Conservation (phyloP, 352 stramenopile species). For the Globisporangium acanthophoron region DNA sequence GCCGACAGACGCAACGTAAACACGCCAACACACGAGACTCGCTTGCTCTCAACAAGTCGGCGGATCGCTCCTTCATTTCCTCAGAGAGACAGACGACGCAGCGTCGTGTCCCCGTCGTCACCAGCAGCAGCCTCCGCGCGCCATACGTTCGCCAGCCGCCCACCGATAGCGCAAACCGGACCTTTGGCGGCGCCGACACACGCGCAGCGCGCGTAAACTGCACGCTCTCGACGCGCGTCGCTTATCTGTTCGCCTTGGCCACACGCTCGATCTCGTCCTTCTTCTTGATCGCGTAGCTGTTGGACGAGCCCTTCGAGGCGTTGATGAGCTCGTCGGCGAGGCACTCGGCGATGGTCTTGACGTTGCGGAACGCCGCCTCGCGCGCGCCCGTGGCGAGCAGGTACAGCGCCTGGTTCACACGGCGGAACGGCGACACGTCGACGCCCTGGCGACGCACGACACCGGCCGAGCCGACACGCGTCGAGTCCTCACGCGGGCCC, state of each 20-base stretch:
- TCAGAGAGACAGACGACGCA: constrained; percentile 15
- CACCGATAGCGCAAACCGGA: too few species aligned
- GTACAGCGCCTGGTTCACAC: constrained; percentile 99
- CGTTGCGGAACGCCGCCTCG: constrained; percentile 98
- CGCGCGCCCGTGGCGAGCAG: constrained; percentile 96
- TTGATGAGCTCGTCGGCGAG: constrained; percentile 99
- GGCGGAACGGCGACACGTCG: constrained; percentile 99
- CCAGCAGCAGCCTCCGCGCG: background rate
- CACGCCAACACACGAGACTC: background rate
- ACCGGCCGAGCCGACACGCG: constrained; percentile 97
- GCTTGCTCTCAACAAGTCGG: constrained; percentile 84
- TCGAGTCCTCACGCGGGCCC: constrained; percentile 99
- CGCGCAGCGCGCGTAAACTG: too few species aligned
- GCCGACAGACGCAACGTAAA: background rate
- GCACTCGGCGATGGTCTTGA: constrained; percentile 99
- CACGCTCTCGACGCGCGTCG: constrained; percentile 8
- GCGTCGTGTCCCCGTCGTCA: background rate
- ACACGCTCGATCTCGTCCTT: constrained; percentile 99
- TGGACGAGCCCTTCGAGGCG: constrained; percentile 98
- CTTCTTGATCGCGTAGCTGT: constrained; percentile 99
- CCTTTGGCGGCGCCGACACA: too few species aligned
- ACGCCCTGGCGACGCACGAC: constrained; percentile 99
- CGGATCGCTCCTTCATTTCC: constrained; percentile 68
- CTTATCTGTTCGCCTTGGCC: constrained; percentile 99
- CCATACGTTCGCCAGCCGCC: background rate